These are phyloP conservation scores for Przewalskia tangutica DNA, from an alignment of 257 asterid genomes.

Conservation along the genomic window DNA sequence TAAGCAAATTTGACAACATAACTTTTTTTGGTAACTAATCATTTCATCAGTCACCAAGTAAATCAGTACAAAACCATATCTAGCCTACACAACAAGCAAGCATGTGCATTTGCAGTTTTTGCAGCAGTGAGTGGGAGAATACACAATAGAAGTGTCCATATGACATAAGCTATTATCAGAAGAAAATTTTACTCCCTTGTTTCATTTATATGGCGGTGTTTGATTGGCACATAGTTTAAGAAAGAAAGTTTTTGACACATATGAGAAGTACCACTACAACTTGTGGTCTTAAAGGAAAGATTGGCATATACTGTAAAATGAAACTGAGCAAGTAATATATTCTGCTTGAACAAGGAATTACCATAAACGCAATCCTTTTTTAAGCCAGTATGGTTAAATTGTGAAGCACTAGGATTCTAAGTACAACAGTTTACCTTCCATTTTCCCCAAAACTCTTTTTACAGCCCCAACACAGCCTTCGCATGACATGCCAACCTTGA, in stretches of 20 bases:
- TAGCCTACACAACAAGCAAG: not conserved
- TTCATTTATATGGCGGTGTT: not conserved
- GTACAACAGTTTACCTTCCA: constrained; percentile 31
- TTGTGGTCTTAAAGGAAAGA: not conserved
- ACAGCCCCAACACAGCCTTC: constrained; percentile 70
- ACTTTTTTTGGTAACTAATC: not conserved
- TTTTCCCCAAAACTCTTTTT: constrained; percentile 55
- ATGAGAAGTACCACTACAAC: not conserved
- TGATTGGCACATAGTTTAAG: not conserved
- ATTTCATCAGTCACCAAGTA: no score
- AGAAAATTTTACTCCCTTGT: not conserved
- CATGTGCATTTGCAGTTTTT: not conserved
- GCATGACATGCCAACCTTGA: constrained; percentile 67
- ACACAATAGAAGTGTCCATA: not conserved
- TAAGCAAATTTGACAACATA: not conserved
- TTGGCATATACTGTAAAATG: not conserved
- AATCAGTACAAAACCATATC: no score
- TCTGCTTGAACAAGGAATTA: not conserved
- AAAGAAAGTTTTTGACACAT: not conserved
- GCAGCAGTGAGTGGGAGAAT: not conserved
- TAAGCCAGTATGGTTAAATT: not conserved
- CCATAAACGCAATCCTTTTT: not conserved
- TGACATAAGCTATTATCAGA: not conserved
- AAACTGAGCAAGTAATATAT: not conserved
- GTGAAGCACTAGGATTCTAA: not conserved